These are phyloP conservation scores for Potentilla sterilis DNA, from an alignment of 306 rosid species.

Conservation along the genomic window DNA sequence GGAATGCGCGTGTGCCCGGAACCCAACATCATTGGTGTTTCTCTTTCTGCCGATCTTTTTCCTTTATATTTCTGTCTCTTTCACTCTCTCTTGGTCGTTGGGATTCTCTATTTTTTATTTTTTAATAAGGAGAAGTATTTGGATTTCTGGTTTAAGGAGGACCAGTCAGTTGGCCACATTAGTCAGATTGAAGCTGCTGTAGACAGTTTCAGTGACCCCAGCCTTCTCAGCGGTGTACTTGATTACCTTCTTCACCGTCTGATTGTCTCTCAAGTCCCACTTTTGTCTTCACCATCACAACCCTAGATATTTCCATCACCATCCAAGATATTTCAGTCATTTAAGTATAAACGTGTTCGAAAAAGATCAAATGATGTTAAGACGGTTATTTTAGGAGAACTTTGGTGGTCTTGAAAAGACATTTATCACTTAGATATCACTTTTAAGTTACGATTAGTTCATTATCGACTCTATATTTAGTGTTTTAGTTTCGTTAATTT, in stretches of 20 bases:
- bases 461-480: too few relatives aligned
- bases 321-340: too few relatives aligned
- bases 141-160: slow-evolving; percentile 26
- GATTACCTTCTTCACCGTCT: not conserved
- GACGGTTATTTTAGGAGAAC: too few relatives aligned
- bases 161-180: slow-evolving; percentile 16
- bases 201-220: slow-evolving; percentile 12
- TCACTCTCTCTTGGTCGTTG: slow-evolving; percentile 7
- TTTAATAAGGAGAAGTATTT: not conserved
- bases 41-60: not conserved
- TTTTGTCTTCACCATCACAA: not conserved
- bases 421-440: too few relatives aligned
- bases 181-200: not conserved
- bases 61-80: slow-evolving; percentile 8
- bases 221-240: not conserved
- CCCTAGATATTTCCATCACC: too few relatives aligned
- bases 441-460: too few relatives aligned
- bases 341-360: too few relatives aligned
- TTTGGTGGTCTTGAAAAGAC: too few relatives aligned
- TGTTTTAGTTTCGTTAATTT: too few relatives aligned
- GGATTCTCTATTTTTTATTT: not conserved
- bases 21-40: not conserved
- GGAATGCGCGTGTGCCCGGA: slow-evolving; percentile 17
- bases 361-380: too few relatives aligned
- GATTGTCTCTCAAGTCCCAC: not conserved